Base-by-base conservation (phyloP, 1,284 basidiomycete genomes). In the Singerocomus inundabilis region DNA sequence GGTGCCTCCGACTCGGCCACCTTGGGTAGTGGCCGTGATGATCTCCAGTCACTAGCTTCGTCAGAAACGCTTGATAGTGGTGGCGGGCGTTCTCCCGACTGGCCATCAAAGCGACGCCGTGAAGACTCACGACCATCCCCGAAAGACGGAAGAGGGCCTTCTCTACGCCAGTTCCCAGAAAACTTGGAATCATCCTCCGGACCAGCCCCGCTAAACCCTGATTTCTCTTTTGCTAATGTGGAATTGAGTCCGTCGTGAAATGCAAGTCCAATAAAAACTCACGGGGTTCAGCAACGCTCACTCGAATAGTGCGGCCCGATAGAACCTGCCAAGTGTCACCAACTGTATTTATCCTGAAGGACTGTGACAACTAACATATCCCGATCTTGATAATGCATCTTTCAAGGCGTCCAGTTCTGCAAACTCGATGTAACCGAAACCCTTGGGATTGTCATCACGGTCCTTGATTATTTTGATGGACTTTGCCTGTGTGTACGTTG, bases 371-470 rank as follows among this genome's bases (percentile, higher is more conserved):
- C 85, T 62, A 54, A 91, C 88, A 28, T 44, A 7, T 41, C 68
- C 45, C 74, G 72, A 51, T 68, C 82, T 84, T 33, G 73, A 71
- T 29, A 98, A 72, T 6, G 89, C 96, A 48, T 85, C 83, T 72
- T 93, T 94, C 55, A 98, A 76, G 38, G 82, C 85, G 33, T 94
- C 91, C 51, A 93, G 68, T 46, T 87, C 85, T 33, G 77, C 80
- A 64, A 98, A 99, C 68, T 99, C 96, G 56, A 98, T 85, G 67
- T 99, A 99, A 30, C 96, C 97, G 71, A 98, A 99, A 1, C 97
- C 97, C 71, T 98, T 98, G 30, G 93, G 90, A 69, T 93, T 93
- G 48, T 95, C 93, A 44, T 89, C 87, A 50, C 85, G 81, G 62
- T 95, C 94, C 61, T 81, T 88, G 68, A 99, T 95, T 57, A 99